phyloP scores from a whole-genome alignment of 1,284 basidiomycete genomes.

The Vanrija sp. region DNA sequence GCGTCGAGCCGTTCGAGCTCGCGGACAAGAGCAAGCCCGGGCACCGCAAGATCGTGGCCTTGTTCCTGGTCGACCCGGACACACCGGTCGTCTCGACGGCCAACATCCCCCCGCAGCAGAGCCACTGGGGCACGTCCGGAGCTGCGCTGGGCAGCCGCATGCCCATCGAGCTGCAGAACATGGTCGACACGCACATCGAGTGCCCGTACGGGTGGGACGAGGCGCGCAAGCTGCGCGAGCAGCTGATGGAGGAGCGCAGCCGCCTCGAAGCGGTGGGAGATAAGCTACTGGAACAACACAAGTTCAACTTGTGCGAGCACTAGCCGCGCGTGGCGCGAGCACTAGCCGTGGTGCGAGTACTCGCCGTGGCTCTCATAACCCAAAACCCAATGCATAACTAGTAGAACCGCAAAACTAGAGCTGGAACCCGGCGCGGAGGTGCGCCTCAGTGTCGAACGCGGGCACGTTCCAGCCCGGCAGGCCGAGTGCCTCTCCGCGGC shows the following conservation, averaged over 20 bases:
- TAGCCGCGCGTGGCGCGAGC: no score
- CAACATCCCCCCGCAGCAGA: slow-evolving; percentile 17
- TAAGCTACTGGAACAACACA: background rate
- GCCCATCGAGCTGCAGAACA: background rate
- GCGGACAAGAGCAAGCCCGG: slow-evolving; percentile 7
- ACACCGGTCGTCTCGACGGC: slow-evolving; percentile 8
- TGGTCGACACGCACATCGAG: background rate
- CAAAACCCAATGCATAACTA: no score
- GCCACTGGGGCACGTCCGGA: slow-evolving; percentile 1
- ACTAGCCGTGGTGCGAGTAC: no score
- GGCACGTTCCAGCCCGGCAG: slow-evolving; percentile 6
- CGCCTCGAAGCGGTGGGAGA: background rate
- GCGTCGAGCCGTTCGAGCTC: slow-evolving; percentile 9
- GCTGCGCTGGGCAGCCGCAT: background rate
- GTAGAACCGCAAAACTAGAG: no score
- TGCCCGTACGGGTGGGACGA: background rate
- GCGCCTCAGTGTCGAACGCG: background rate
- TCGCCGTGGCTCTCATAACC: no score
- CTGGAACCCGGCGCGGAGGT: no score
- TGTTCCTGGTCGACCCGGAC: slow-evolving; percentile 17
- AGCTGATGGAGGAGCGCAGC: background rate
- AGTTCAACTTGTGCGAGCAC: slow-evolving; percentile 8
- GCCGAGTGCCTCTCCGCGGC: slow-evolving; percentile 19
- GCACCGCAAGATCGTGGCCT: slow-evolving; percentile 18
- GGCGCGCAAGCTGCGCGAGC: background rate